Base-by-base conservation (phyloP, 2,329 filamentous ascomycete species). In the Coniochaeta prunicola region DNA sequence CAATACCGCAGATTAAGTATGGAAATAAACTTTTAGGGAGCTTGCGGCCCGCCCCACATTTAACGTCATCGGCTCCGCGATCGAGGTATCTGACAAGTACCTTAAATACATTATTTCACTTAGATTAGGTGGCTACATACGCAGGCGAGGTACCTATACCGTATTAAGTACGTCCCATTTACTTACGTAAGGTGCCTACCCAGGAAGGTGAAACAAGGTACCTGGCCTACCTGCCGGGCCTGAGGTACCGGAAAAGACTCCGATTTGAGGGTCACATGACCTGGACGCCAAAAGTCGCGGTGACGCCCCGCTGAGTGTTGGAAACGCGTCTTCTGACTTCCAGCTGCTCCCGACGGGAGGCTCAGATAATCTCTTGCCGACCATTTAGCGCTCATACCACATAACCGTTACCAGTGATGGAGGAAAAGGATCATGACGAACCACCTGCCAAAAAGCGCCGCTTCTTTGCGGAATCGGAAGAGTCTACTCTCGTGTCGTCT, bases 231-330 rank as follows among this genome's bases (percentile, higher is more conserved):
- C 13, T 34, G 31, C 31, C 31, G 7, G 31, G n/a, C 31, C 13
- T 34, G 13, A 42, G 17, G 38, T 19, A 42, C 38, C 45, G 53
- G 42, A 64, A 66, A 38, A n/a, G 36, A 70, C 66, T n/a, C n/a
- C n/a, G n/a, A n/a, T n/a, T n/a, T n/a, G n/a, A 63, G 67, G 68
- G 65, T 76, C 76, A 77, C 69, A 66, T 78, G 76, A 76, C 61
- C 59, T 60, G 8, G 30, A 50, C 54, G 54, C 54, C 54, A 56
- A 56, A 56, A 56, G 58, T 56, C 56, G 58, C 59, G 64, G 6
- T 31, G 2, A 5, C n/a, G 15, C 24, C 28, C 28, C 13, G 12
- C 28, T 30, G 19, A 3, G 12, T 3, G 9, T 9, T 36, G 28
- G 5, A 10, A 36, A 34, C 76, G 76, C 75, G 75, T 76, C 75